Evolutionary conservation across 345 rosid species (phyloP).

Genomic region (Pugionium dolabratum): DNA sequence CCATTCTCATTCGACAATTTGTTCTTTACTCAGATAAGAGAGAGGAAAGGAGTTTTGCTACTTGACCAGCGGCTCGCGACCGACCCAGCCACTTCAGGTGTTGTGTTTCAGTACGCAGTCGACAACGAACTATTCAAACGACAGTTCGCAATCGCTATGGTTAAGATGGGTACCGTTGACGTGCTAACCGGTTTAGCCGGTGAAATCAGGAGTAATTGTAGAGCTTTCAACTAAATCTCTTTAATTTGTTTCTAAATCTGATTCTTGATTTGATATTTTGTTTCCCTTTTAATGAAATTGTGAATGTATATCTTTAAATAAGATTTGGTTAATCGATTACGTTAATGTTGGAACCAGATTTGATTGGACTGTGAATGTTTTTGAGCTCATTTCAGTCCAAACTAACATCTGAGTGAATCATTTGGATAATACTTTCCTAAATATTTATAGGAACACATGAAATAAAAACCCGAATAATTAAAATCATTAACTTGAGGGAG

Average conservation of each 20-base stretch:
- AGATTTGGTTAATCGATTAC: slow-evolving; percentile 4
- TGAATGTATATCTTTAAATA: slow-evolving; percentile 15
- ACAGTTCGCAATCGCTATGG: slow-evolving; percentile 61
- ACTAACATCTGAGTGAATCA: neutral
- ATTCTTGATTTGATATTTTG: slow-evolving; percentile 3
- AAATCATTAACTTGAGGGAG: slow-evolving; percentile 24
- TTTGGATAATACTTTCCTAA: neutral
- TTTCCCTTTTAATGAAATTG: slow-evolving; percentile 4
- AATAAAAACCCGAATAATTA: neutral
- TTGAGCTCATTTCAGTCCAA: neutral
- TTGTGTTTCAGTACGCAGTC: slow-evolving; percentile 49
- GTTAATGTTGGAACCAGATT: slow-evolving; percentile 6
- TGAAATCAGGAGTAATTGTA: slow-evolving; percentile 61
- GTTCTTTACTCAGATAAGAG: slow-evolving; percentile 47
- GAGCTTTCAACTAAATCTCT: slow-evolving; percentile 47
- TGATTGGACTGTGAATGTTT: slow-evolving; percentile 13
- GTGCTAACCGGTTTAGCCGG: slow-evolving; percentile 66
- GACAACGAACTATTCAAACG: slow-evolving; percentile 40
- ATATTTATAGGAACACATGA: neutral
- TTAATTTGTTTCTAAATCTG: slow-evolving; percentile 5
- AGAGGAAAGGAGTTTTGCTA: slow-evolving; percentile 55
- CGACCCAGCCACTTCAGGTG: slow-evolving; percentile 43
- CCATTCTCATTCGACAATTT: slow-evolving; percentile 53
- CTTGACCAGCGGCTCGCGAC: slow-evolving; percentile 60
- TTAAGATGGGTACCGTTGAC: slow-evolving; percentile 55